Evolutionary conservation across 805 yeast genomes (phyloP).

Genomic region (Grigorovia yakushimaensis): DNA sequence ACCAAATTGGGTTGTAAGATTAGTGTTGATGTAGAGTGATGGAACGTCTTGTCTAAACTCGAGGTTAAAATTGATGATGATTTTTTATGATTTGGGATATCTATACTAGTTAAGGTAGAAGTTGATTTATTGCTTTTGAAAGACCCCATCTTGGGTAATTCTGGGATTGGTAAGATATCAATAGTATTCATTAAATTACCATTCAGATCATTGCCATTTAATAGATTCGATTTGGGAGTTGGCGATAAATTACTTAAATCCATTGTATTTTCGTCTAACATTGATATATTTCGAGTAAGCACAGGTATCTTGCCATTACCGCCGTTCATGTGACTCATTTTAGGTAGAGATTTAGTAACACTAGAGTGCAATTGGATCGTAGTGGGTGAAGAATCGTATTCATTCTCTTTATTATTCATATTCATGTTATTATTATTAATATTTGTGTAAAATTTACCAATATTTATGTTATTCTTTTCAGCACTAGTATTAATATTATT

Average conservation of each 20-base stretch:
- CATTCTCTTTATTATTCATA: conserved; percentile 1
- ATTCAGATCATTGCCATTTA: not conserved
- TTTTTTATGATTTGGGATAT: not conserved
- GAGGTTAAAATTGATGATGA: not conserved
- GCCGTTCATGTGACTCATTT: conserved; percentile 6
- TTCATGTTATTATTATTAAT: conserved; percentile 3
- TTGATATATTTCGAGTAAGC: conserved; percentile 7
- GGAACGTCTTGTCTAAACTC: conserved; percentile 1
- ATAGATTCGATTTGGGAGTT: conserved; percentile 21
- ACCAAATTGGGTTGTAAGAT: conserved; percentile 1
- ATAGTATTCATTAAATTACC: conserved; percentile 1
- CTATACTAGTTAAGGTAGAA: conserved; percentile 4
- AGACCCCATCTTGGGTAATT: conserved; percentile 30
- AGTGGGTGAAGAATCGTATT: conserved; percentile 24
- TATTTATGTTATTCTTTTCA: not conserved
- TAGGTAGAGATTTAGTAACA: conserved; percentile 23
- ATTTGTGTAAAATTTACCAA: conserved; percentile 24
- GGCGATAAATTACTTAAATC: conserved; percentile 21
- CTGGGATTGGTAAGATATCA: conserved; percentile 18
- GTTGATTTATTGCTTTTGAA: conserved; percentile 20
- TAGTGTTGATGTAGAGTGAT: conserved; percentile 1
- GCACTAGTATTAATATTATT: conserved; percentile 1
- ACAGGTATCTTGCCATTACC: conserved; percentile 10
- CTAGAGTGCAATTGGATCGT: conserved; percentile 29
- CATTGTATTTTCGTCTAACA: conserved; percentile 5